Evolutionary conservation across 78 protist species (phyloP).

Genomic region (Dictyostelium brefeldianum): DNA sequence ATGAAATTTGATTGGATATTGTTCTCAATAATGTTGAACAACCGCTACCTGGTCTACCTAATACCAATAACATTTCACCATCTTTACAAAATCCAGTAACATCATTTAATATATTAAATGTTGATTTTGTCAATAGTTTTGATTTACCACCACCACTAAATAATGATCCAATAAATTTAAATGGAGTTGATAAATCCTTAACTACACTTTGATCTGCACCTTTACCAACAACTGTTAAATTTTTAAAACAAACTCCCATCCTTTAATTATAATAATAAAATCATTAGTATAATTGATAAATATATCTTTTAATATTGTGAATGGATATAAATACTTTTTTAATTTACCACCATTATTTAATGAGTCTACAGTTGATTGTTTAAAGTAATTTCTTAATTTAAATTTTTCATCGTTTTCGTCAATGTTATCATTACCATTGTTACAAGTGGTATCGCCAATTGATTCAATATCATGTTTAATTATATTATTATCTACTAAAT

Average conservation of each 20-base stretch:
- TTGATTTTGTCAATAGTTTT: not conserved
- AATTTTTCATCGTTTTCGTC: slow-evolving; percentile 30
- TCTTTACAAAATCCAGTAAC: slow-evolving; percentile 45
- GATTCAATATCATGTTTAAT: slow-evolving; percentile 17
- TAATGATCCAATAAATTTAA: no score
- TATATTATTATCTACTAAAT: not conserved
- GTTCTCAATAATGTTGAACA: slow-evolving; percentile 52
- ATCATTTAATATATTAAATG: slow-evolving; percentile 78
- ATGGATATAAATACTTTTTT: no score
- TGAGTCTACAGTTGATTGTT: slow-evolving; percentile 9
- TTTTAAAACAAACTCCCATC: no score
- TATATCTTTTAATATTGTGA: no score
- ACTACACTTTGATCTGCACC: no score
- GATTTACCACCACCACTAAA: no score
- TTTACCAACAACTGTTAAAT: no score
- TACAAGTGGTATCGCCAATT: not conserved
- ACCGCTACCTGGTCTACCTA: slow-evolving; percentile 81
- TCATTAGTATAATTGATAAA: no score
- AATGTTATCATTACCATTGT: not conserved
- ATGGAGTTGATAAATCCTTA: no score
- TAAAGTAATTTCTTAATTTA: slow-evolving; percentile 45
- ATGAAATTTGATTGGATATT: slow-evolving; percentile 45
- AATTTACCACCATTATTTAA: slow-evolving; percentile 19
- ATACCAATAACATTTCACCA: slow-evolving; percentile 78
- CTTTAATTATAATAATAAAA: no score